These are phyloP conservation scores for Sanghuangporus sanghuang DNA, from an alignment of 1,284 basidiomycete species.

Conservation along the genomic window DNA sequence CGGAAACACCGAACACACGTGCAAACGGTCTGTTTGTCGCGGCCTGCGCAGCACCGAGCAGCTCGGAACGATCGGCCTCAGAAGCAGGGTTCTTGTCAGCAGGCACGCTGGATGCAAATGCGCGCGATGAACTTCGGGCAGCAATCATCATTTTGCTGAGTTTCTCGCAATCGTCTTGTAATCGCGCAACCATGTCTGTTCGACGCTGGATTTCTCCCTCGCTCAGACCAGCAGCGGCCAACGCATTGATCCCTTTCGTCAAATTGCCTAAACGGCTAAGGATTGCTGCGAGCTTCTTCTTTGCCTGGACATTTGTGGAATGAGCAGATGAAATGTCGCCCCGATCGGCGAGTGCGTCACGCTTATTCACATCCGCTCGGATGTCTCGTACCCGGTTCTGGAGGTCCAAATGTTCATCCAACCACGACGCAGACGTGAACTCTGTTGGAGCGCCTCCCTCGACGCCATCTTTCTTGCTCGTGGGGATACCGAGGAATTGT, in stretches of 20 bases:
- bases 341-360: slow-evolving; percentile 75
- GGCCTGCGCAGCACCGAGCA: slow-evolving; percentile 39
- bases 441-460: slow-evolving; percentile 31
- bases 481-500: slow-evolving; percentile 82
- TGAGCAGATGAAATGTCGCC: slow-evolving; percentile 75
- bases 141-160: slow-evolving; percentile 73
- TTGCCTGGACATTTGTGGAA: slow-evolving; percentile 76
- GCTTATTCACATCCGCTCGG: slow-evolving; percentile 79
- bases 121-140: slow-evolving; percentile 50
- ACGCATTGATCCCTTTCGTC: slow-evolving; percentile 62
- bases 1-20: slow-evolving; percentile 73
- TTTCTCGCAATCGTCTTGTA: slow-evolving; percentile 85
- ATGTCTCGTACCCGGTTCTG: slow-evolving; percentile 73
- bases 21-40: slow-evolving; percentile 44
- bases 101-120: slow-evolving; percentile 30
- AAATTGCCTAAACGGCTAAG: slow-evolving; percentile 65
- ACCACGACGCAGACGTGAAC: slow-evolving; percentile 76
- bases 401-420: slow-evolving; percentile 77
- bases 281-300: slow-evolving; percentile 74
- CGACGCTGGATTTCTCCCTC: slow-evolving; percentile 82
- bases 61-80: slow-evolving; percentile 57
- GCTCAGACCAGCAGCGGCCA: slow-evolving; percentile 66
- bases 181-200: slow-evolving; percentile 74
- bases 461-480: slow-evolving; percentile 42
- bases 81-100: slow-evolving; percentile 38